Conservation (phyloP, 2,329 filamentous ascomycete genomes). For the Massarina eburnea region DNA sequence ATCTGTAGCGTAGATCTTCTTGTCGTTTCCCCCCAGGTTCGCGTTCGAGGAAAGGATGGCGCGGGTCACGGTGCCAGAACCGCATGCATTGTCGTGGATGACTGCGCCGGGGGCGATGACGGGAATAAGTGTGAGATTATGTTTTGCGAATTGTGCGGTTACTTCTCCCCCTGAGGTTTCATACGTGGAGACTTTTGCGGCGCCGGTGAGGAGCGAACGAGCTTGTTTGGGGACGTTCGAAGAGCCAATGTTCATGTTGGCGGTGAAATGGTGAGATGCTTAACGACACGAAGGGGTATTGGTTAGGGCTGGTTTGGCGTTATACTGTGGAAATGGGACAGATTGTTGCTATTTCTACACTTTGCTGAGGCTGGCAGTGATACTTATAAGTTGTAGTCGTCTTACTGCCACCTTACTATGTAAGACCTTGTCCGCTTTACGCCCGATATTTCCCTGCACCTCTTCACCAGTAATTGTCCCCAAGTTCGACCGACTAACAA, state of each 20-base stretch:
- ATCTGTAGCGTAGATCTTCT: slow-evolving; percentile 36
- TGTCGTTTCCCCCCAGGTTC: slow-evolving; percentile 6
- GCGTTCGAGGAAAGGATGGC: slow-evolving; percentile 18
- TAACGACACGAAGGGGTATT: too few species aligned
- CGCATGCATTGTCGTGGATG: slow-evolving; percentile 41
- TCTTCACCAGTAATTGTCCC: too few species aligned
- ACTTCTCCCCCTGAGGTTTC: slow-evolving; percentile 31
- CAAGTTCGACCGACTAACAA: too few species aligned
- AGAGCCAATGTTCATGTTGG: slow-evolving; percentile 17
- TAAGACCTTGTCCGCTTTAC: too few species aligned
- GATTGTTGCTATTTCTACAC: too few species aligned
- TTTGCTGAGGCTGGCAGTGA: too few species aligned
- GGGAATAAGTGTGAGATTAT: slow-evolving; percentile 30
- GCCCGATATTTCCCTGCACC: too few species aligned
- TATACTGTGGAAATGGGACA: too few species aligned
- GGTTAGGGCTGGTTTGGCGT: too few species aligned
- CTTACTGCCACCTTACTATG: too few species aligned
- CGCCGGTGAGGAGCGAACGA: slow-evolving; percentile 20
- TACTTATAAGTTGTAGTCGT: too few species aligned
- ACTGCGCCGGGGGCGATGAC: slow-evolving; percentile 25
- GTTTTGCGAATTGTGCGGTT: slow-evolving; percentile 26
- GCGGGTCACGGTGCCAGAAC: slow-evolving; percentile 32
- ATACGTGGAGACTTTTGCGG: slow-evolving; percentile 30
- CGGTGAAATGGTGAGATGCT: neutral
- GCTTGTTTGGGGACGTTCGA: slow-evolving; percentile 25